Base-by-base conservation (phyloP, 352 stramenopile genomes). In the Globisporangium rhizosaccharum region DNA sequence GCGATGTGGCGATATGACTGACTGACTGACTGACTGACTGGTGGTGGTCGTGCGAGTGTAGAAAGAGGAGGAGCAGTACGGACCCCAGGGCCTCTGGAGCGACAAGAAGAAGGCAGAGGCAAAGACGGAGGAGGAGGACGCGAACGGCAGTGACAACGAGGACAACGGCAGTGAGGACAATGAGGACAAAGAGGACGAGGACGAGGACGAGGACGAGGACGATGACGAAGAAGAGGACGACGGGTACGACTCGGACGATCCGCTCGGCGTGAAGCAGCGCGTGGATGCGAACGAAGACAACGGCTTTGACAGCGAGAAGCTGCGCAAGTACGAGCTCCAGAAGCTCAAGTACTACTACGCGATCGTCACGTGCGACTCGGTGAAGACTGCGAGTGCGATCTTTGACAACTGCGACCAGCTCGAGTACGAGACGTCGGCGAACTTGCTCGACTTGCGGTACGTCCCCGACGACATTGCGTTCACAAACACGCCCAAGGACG, bases 311-410 rank as follows among this genome's bases (percentile, higher is more conserved):
- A 72, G 76, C 30, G 95, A 99, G 73, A 97, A 97, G 63, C 73
- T 99, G 41, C 87, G 96, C 56, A 86, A 87, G 39, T 99, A 99
- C 72, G 97, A 99, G 69, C 79, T 97, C 48, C 91, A 97, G 56
- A 98, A 98, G 71, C 78, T 99, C 39, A 92, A 95, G 62, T 99
- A 99, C 73, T 99, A 98, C 67, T 99, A 99, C 80, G 97, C 96
- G 5, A 78, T 99, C 20, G 93, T 96, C 14, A 95, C 93, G 47
- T 99, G 97, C 77, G 81, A 96, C 56, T 93, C 78, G 26, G 74
- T 93, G 36, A 87, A 93, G 53, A 94, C 94, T 10, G 93, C 97
- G 30, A 88, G 95, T 41, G 74, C 82, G 30, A 94, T 98, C 46
- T 99, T 99, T 59, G 82, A 97, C 59, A 86, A 96, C 71, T 97